Conservation (phyloP, 257 asterid genomes). For the Scutellaria barbata region DNA sequence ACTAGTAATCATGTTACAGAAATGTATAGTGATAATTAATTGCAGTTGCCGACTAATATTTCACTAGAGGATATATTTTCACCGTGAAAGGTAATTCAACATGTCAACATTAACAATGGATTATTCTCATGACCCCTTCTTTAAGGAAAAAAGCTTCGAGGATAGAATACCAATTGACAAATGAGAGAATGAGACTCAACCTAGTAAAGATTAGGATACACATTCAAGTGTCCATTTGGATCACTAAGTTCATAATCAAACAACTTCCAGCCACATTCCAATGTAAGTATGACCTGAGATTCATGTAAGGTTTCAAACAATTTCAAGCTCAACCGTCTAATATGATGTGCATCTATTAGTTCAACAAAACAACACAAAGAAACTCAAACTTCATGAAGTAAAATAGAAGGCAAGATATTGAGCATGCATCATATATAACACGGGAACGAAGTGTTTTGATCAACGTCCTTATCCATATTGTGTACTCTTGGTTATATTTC, state of each 20-base stretch:
- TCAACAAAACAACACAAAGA: neutral
- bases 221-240: neutral
- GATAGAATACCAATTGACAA: too few species aligned
- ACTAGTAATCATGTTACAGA: too few species aligned
- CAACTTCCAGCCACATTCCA: neutral
- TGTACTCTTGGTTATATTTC: conserved; percentile 20
- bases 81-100: too few species aligned
- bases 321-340: conserved; percentile 7
- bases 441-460: neutral
- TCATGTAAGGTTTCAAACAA: neutral
- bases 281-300: neutral
- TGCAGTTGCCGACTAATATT: too few species aligned
- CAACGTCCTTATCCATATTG: conserved; percentile 22
- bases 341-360: neutral
- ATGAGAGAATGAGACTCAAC: neutral
- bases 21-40: too few species aligned
- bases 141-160: too few species aligned
- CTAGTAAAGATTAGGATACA: neutral
- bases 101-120: too few species aligned
- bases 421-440: neutral
- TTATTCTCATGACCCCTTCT: too few species aligned
- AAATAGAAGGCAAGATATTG: neutral
- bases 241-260: neutral
- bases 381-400: neutral
- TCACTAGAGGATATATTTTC: too few species aligned